Evolutionary conservation across 352 stramenopile species (phyloP).

Genomic region (Pythium aphanidermatum): DNA sequence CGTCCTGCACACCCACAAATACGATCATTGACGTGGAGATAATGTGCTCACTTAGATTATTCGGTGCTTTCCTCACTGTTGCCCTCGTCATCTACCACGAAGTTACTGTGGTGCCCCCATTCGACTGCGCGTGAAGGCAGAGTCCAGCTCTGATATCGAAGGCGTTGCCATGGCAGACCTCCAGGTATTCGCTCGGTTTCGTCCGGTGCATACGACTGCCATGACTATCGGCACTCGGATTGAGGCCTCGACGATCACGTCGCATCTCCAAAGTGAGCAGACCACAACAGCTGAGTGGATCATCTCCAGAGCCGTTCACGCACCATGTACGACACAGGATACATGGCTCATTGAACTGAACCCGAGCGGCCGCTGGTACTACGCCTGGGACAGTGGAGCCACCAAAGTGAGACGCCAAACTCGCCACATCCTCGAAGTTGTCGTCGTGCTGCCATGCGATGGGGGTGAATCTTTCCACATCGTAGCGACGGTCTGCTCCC

Average conservation of each 20-base stretch:
- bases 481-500: not conserved
- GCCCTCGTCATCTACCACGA: not conserved
- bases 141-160: too few species aligned
- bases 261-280: not conserved
- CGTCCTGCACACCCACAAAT: not conserved
- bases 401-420: too few species aligned
- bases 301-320: not conserved
- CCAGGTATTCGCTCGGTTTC: not conserved
- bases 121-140: not conserved
- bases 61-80: slow-evolving; percentile 6
- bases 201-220: not conserved
- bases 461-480: not conserved
- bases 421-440: too few species aligned
- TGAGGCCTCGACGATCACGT: not conserved
- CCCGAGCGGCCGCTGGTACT: not conserved
- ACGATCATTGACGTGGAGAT: too few species aligned
- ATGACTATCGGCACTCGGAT: not conserved
- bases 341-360: too few species aligned
- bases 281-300: not conserved
- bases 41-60: slow-evolving; percentile 2
- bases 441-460: not conserved
- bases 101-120: slow-evolving; percentile 4
- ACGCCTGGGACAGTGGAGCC: too few species aligned
- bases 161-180: not conserved
- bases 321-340: too few species aligned